Evolutionary conservation across 768 basidiomycete genomes (phyloP).

Genomic region (Podaxis sp.): DNA sequence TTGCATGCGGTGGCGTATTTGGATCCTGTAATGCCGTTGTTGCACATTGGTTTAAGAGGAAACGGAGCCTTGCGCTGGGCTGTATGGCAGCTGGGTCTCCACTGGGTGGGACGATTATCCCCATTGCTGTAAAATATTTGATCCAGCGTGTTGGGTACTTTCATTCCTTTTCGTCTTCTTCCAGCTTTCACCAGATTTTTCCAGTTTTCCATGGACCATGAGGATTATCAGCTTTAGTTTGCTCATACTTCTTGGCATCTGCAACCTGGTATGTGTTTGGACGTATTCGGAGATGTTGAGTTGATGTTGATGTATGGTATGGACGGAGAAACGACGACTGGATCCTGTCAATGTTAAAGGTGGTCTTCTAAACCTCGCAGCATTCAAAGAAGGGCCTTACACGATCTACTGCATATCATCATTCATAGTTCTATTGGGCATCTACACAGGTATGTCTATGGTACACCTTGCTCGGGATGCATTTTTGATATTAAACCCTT

Average conservation of each 20-base stretch:
- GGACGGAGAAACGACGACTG: conserved; percentile 50
- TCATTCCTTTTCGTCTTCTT: not conserved
- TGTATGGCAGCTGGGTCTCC: conserved; percentile 64
- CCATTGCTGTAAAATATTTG: conserved; percentile 57
- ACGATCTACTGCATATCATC: conserved; percentile 58
- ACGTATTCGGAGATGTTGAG: not conserved
- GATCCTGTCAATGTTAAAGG: conserved; percentile 53
- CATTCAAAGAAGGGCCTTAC: conserved; percentile 55
- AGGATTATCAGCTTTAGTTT: conserved; percentile 68
- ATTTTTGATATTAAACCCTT: not conserved
- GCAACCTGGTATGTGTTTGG: conserved; percentile 46
- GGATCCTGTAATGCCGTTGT: conserved; percentile 59
- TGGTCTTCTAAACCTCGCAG: conserved; percentile 55
- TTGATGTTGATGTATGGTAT: not conserved
- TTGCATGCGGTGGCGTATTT: conserved; percentile 58
- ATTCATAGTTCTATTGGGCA: conserved; percentile 61
- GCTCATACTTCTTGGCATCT: conserved; percentile 46
- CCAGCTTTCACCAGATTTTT: not conserved
- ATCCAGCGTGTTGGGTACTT: conserved; percentile 45
- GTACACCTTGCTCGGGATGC: not conserved
- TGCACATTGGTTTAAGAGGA: conserved; percentile 72
- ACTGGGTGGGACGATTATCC: conserved; percentile 67
- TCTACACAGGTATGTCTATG: conserved; percentile 58
- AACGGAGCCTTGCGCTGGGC: conserved; percentile 61
- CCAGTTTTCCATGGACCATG: conserved; percentile 79